These are phyloP conservation scores for Blastocystis sp. DNA, from an alignment of 352 stramenopile species.

Conservation along the genomic window DNA sequence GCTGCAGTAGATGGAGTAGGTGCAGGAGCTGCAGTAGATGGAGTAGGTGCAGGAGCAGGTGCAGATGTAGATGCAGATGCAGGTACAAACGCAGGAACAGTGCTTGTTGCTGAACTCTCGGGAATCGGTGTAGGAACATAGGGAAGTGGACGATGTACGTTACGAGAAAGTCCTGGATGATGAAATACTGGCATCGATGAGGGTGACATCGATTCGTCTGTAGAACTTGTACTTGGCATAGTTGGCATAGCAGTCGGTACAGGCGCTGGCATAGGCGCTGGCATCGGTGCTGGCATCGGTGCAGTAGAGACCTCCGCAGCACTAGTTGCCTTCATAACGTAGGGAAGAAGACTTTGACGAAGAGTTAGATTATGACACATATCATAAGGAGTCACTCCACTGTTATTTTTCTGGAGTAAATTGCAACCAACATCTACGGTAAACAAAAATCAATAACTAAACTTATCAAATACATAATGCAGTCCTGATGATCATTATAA, in stretches of 20 bases:
- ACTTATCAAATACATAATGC: constrained; percentile 56
- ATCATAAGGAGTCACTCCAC: constrained; percentile 15
- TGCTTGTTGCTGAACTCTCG: too few relatives aligned
- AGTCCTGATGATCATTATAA: constrained; percentile 28
- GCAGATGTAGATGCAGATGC: background rate
- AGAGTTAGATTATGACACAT: constrained; percentile 12
- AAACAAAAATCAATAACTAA: background rate
- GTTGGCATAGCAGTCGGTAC: background rate
- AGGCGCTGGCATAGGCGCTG: background rate
- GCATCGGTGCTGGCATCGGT: background rate
- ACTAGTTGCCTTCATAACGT: constrained; percentile 14
- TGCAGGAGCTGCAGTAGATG: background rate
- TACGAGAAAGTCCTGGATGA: background rate
- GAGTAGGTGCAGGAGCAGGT: background rate
- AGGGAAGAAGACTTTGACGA: constrained; percentile 21
- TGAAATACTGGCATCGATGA: background rate
- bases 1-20: background rate
- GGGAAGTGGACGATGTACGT: background rate
- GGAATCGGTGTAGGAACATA: background rate
- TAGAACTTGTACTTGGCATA: background rate
- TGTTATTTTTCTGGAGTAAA: constrained; percentile 35
- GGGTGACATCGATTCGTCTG: background rate
- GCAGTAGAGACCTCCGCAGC: background rate
- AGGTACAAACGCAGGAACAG: background rate
- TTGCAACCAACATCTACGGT: constrained; percentile 29